A percentile compares a stretch with the other conserved stretches of the same genome.
Evolutionary conservation across 2,329 filamentous ascomycete species (phyloP).

Genomic region (Curvularia lunata): DNA sequence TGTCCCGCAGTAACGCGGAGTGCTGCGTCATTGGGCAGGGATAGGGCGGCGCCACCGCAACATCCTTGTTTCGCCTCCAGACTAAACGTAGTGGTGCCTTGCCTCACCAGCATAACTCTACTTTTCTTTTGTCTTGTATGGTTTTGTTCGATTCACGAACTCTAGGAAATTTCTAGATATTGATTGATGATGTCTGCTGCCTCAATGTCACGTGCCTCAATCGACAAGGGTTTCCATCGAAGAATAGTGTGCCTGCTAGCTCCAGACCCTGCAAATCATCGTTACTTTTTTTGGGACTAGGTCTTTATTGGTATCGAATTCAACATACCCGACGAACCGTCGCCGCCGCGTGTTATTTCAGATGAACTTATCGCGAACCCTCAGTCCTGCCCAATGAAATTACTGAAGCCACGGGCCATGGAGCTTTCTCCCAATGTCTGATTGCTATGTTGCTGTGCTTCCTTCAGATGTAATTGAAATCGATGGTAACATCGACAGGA

Average conservation of each 20-base stretch:
- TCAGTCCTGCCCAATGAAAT: neutral
- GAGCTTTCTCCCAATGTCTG: neutral
- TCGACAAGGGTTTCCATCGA: neutral
- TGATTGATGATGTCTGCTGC: neutral
- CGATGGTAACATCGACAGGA: neutral
- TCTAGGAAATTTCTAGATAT: neutral
- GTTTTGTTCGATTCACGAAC: too few relatives aligned
- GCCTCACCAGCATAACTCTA: neutral
- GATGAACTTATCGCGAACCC: neutral
- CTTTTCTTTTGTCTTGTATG: too few relatives aligned
- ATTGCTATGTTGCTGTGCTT: neutral
- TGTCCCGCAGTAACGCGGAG: slow-evolving; percentile 20
- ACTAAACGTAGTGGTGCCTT: neutral
- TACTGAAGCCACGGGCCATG: neutral
- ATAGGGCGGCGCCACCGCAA: slow-evolving; percentile 12
- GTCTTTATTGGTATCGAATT: neutral
- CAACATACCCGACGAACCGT: neutral
- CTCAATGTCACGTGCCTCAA: neutral
- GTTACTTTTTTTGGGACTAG: neutral
- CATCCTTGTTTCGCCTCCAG: neutral
- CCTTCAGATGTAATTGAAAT: neutral
- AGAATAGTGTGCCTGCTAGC: neutral
- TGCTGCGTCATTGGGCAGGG: slow-evolving; percentile 42
- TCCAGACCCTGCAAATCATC: neutral
- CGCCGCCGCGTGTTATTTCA: neutral